Conservation (phyloP, 495 filamentous ascomycete genomes). For the Mytilinidion resinicola region DNA sequence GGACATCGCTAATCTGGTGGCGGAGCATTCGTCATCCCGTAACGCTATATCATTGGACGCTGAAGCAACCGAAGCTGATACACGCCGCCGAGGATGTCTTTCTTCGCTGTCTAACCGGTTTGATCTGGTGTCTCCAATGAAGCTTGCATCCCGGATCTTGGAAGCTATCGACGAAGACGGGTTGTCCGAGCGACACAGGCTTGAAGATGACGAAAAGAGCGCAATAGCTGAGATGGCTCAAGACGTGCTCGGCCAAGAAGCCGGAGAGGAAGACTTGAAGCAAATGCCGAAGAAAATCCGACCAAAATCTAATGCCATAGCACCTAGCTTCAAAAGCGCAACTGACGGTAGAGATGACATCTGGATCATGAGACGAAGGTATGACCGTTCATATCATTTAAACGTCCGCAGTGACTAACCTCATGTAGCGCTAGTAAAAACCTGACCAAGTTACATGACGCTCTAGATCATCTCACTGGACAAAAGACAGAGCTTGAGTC, state of each 20-base stretch:
- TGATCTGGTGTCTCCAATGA: constrained; percentile 58
- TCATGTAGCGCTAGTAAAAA: constrained; percentile 49
- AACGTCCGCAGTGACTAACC: background rate
- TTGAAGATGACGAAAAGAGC: constrained; percentile 64
- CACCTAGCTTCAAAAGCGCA: constrained; percentile 14
- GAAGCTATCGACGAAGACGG: constrained; percentile 91
- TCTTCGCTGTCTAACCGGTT: constrained; percentile 53
- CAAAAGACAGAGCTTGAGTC: constrained; percentile 56
- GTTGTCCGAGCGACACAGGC: constrained; percentile 66
- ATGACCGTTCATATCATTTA: background rate
- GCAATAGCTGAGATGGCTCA: constrained; percentile 62
- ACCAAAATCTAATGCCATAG: constrained; percentile 17
- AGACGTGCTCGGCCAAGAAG: constrained; percentile 58
- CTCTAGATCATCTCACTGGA: constrained; percentile 50
- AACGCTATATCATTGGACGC: constrained; percentile 16
- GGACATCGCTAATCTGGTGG: constrained; percentile 53
- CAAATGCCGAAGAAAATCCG: constrained; percentile 22
- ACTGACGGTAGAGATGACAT: constrained; percentile 48
- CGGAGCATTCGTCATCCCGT: constrained; percentile 23
- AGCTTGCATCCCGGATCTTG: constrained; percentile 63
- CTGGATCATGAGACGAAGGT: constrained; percentile 74
- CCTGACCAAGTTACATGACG: constrained; percentile 59
- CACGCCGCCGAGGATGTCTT: constrained; percentile 39
- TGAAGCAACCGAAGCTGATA: constrained; percentile 6
- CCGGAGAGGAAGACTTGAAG: constrained; percentile 40